These are phyloP conservation scores for Nicotiana otophora DNA, from an alignment of 257 asterid genomes.

Conservation along the genomic window DNA sequence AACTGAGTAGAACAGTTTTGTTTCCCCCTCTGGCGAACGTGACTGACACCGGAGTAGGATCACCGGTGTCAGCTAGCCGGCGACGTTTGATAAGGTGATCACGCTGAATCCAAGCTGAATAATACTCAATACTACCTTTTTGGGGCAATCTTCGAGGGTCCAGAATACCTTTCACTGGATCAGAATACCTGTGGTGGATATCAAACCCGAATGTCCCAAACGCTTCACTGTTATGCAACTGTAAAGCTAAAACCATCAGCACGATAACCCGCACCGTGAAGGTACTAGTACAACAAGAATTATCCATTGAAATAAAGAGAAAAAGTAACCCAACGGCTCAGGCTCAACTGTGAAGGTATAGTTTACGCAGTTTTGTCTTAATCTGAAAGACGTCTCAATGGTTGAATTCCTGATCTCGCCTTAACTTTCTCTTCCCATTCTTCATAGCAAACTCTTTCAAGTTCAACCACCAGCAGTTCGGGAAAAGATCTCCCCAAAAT, in stretches of 20 bases:
- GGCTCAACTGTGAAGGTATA: background rate
- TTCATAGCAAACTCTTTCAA: background rate
- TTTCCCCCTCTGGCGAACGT: constrained; percentile 41
- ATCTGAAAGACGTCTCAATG: background rate
- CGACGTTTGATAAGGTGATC: constrained; percentile 65
- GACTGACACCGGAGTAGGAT: constrained; percentile 22
- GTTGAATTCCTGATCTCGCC: background rate
- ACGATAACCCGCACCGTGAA: background rate
- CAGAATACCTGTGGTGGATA: constrained; percentile 83
- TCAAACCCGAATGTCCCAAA: constrained; percentile 61
- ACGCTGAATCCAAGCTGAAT: constrained; percentile 84
- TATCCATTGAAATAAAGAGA: background rate
- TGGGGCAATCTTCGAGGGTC: constrained; percentile 68
- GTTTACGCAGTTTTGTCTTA: too few species aligned
- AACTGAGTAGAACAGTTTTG: constrained; percentile 36
- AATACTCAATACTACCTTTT: constrained; percentile 59
- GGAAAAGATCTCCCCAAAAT: background rate
- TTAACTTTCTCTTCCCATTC: background rate
- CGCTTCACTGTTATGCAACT: constrained; percentile 29
- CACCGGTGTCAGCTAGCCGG: constrained; percentile 46
- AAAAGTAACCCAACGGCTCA: background rate
- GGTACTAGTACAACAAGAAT: background rate
- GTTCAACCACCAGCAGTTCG: background rate
- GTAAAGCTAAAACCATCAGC: constrained; percentile 15
- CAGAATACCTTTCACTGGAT: constrained; percentile 49